phyloP scores from a whole-genome alignment of 768 basidiomycete species.

The Infundibulicybe gibba region DNA sequence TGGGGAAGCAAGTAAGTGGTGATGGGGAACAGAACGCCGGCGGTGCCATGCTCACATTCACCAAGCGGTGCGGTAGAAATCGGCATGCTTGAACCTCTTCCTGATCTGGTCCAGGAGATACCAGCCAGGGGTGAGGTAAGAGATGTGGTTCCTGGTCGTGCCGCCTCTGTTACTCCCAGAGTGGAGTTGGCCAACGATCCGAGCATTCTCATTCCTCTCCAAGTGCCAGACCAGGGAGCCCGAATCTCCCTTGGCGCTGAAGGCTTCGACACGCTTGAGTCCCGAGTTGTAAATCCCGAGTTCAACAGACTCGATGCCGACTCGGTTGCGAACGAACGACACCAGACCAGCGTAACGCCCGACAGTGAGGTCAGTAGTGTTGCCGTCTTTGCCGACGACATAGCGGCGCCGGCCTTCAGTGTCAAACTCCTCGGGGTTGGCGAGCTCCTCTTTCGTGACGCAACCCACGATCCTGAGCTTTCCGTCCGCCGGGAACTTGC shows the following conservation, averaged over 20 bases:
- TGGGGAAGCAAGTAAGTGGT: too few species aligned
- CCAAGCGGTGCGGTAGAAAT: constrained; percentile 22
- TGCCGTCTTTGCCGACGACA: constrained; percentile 32
- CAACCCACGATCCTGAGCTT: constrained; percentile 15
- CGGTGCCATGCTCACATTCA: too few species aligned
- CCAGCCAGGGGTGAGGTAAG: constrained; percentile 27
- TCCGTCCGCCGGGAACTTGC: constrained; percentile 9
- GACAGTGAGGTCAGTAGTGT: constrained; percentile 27
- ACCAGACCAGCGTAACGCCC: constrained; percentile 28
- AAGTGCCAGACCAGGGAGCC: too few species aligned
- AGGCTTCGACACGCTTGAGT: constrained; percentile 7
- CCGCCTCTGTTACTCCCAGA: constrained; percentile 20
- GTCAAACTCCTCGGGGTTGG: constrained; percentile 10
- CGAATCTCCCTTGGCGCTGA: too few species aligned
- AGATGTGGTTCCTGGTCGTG: constrained; percentile 21
- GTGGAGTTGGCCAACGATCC: constrained; percentile 24
- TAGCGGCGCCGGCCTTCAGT: constrained; percentile 22
- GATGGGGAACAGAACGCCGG: too few species aligned
- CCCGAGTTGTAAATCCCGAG: constrained; percentile 24
- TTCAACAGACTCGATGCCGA: constrained; percentile 11
- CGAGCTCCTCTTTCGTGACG: constrained; percentile 12
- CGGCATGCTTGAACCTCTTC: constrained; percentile 17
- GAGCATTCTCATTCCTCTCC: constrained; percentile 20
- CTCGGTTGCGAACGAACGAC: constrained; percentile 19
- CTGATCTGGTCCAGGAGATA: constrained; percentile 20